Conservation (phyloP, 805 yeast species). For the Yamadazyma kitorensis region DNA sequence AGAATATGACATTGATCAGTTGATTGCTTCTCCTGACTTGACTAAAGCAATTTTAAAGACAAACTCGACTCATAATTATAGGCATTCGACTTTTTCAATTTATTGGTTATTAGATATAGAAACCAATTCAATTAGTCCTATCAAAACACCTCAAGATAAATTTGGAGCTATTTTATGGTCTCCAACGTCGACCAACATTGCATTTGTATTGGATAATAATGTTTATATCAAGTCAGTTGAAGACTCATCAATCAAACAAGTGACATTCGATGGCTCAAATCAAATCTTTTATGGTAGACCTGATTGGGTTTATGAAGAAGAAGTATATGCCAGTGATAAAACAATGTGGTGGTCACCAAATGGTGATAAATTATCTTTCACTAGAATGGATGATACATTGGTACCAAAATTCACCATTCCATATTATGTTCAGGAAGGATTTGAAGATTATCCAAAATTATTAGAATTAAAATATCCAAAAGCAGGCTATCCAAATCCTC, state of each 20-base stretch:
- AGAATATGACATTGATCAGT: conserved; percentile 46
- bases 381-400: conserved; percentile 55
- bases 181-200: conserved; percentile 53
- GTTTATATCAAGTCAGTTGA: conserved; percentile 46
- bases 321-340: conserved; percentile 54
- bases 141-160: conserved; percentile 17
- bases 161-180: conserved; percentile 62
- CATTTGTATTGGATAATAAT: conserved; percentile 57
- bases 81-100: conserved; percentile 63
- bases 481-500: conserved; percentile 66
- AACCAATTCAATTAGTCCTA: conserved; percentile 22
- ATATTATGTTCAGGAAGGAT: conserved; percentile 40
- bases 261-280: conserved; percentile 52
- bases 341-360: conserved; percentile 78
- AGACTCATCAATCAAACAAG: conserved; percentile 20
- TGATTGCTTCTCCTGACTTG: conserved; percentile 68
- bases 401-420: conserved; percentile 55
- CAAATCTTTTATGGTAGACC: conserved; percentile 64
- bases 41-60: conserved; percentile 57
- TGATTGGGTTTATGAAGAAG: conserved; percentile 87
- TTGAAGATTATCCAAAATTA: conserved; percentile 45
- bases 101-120: conserved; percentile 62
- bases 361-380: conserved; percentile 51
- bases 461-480: conserved; percentile 63
- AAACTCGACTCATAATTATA: conserved; percentile 60